These are phyloP conservation scores for Globisporangium sylvaticum DNA, from an alignment of 352 stramenopile species.

Conservation along the genomic window DNA sequence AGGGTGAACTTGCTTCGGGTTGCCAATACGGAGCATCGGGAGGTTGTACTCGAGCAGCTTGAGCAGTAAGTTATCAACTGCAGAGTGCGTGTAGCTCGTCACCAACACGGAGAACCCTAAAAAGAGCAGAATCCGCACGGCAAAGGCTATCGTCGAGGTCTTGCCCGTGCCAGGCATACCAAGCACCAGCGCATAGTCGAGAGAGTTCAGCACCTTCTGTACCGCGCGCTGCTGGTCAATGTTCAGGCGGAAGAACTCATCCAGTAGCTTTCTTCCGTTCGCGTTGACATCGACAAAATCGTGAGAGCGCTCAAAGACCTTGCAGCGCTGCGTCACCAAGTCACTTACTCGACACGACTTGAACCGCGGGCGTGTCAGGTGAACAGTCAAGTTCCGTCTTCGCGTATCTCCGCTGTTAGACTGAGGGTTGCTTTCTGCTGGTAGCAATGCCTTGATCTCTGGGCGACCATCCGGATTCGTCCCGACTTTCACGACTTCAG, in stretches of 20 bases:
- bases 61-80: constrained; percentile 96
- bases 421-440: constrained; percentile 6
- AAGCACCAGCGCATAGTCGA: constrained; percentile 94
- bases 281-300: constrained; percentile 8
- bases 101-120: constrained; percentile 93
- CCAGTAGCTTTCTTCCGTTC: constrained; percentile 25
- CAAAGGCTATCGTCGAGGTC: constrained; percentile 94
- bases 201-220: constrained; percentile 73
- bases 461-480: constrained; percentile 28
- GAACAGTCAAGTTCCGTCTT: constrained; percentile 60
- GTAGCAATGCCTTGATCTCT: constrained; percentile 29
- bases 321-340: constrained; percentile 34
- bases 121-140: constrained; percentile 89
- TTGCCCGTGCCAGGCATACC: constrained; percentile 97
- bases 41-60: constrained; percentile 84
- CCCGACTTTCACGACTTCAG: constrained; percentile 37
- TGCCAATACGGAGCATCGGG: constrained; percentile 76
- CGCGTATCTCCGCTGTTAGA: constrained; percentile 39
- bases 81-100: constrained; percentile 97
- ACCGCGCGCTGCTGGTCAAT: constrained; percentile 74
- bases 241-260: constrained; percentile 64
- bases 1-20: constrained; percentile 63
- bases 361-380: constrained; percentile 60
- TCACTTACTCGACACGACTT: constrained; percentile 39
- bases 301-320: constrained; percentile 1